Conservation (phyloP, 2,329 filamentous ascomycete genomes). For the Clarireedia hainanense region DNA sequence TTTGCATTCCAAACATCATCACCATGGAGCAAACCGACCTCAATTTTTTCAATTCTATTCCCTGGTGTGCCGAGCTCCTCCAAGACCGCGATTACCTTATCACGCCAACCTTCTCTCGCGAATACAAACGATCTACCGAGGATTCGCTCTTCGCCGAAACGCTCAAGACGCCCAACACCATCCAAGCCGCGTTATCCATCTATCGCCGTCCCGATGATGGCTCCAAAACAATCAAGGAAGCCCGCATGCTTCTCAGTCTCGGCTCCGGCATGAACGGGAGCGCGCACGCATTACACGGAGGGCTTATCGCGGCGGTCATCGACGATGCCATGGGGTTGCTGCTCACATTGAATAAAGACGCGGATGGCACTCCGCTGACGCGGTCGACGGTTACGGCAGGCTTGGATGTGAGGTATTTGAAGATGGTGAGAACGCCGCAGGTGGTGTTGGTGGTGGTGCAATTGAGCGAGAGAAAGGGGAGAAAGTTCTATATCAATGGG, state of each 20-base stretch:
- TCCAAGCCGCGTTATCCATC: slow-evolving; percentile 38
- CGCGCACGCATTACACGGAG: slow-evolving; percentile 46
- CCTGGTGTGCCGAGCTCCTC: slow-evolving; percentile 42
- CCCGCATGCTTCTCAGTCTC: slow-evolving; percentile 29
- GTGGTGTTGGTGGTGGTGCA: slow-evolving; percentile 38
- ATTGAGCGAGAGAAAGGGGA: slow-evolving; percentile 38
- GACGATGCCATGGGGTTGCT: slow-evolving; percentile 50
- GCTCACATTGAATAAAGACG: slow-evolving; percentile 29
- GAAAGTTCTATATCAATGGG: slow-evolving; percentile 43
- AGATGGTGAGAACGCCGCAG: slow-evolving; percentile 41
- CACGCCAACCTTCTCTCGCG: slow-evolving; percentile 33
- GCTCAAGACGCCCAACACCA: slow-evolving; percentile 41
- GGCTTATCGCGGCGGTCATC: slow-evolving; percentile 48
- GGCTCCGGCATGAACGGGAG: slow-evolving; percentile 47
- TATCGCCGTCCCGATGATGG: slow-evolving; percentile 30
- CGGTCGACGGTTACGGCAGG: slow-evolving; percentile 38
- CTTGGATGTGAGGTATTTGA: slow-evolving; percentile 45
- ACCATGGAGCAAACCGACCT: slow-evolving; percentile 17
- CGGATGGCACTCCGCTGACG: slow-evolving; percentile 9
- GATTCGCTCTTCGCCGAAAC: slow-evolving; percentile 47
- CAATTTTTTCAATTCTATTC: slow-evolving; percentile 32
- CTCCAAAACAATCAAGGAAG: slow-evolving; percentile 10
- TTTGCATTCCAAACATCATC: neutral
- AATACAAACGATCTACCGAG: slow-evolving; percentile 33
- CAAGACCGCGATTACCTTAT: slow-evolving; percentile 33